Percentiles rank a stretch among this genome's conserved stretches.
phyloP scores from a whole-genome alignment of 768 basidiomycete species.

The Pleurotus salmoneostramineus region DNA sequence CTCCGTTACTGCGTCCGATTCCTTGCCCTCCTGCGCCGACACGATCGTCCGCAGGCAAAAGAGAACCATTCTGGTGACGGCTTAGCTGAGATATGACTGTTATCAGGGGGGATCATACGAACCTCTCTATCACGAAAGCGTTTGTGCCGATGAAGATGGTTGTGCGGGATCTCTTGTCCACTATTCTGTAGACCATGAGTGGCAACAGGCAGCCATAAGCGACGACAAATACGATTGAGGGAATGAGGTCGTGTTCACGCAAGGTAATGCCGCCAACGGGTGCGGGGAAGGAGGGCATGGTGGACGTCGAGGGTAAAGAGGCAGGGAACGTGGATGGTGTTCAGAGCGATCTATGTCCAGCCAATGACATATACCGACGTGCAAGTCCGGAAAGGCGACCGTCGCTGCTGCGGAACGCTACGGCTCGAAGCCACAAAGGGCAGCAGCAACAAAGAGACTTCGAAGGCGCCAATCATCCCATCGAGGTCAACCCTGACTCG shows the following conservation, averaged over 20 bases:
- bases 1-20: constrained; percentile 18
- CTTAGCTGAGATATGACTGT: background rate
- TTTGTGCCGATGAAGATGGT: constrained; percentile 7
- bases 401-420: constrained; percentile 6
- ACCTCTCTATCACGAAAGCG: constrained; percentile 15
- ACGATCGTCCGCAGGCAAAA: constrained; percentile 19
- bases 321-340: background rate
- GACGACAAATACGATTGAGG: constrained; percentile 14
- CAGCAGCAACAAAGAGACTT: background rate
- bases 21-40: constrained; percentile 10
- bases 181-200: constrained; percentile 10
- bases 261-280: constrained; percentile 15
- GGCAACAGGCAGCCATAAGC: constrained; percentile 12
- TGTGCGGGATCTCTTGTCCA: constrained; percentile 8
- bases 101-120: background rate
- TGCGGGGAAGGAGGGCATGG: constrained; percentile 3
- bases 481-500: constrained; percentile 6
- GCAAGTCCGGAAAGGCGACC: background rate
- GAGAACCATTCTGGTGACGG: constrained; percentile 13
- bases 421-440: constrained; percentile 2
- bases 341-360: constrained; percentile 9
- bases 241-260: constrained; percentile 12
- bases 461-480: constrained; percentile 5
- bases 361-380: constrained; percentile 6
- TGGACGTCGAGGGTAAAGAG: background rate